Evolutionary conservation across 1,284 basidiomycete genomes (phyloP).

Genomic region (Tylopilus sp.): DNA sequence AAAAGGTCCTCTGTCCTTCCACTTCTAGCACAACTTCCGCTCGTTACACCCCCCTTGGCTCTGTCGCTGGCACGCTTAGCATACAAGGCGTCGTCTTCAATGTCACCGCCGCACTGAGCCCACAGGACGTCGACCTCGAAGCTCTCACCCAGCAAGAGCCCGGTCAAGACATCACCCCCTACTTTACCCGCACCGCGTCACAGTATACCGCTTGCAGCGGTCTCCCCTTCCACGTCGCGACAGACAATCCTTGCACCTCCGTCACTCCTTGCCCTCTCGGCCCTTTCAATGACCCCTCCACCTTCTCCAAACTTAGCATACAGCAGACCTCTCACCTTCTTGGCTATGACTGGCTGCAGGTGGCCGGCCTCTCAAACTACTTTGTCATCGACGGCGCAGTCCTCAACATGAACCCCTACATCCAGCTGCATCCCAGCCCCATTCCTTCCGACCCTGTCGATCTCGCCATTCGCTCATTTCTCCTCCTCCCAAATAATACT

Average conservation of each 20-base stretch:
- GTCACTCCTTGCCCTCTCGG: constrained; percentile 61
- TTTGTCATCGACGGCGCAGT: constrained; percentile 92
- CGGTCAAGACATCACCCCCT: constrained; percentile 86
- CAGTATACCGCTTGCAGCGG: constrained; percentile 64
- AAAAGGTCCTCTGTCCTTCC: constrained; percentile 86
- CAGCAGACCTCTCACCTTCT: constrained; percentile 62
- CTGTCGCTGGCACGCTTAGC: constrained; percentile 62
- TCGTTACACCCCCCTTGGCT: constrained; percentile 66
- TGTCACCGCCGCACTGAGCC: constrained; percentile 53
- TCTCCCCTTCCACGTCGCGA: constrained; percentile 64
- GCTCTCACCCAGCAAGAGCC: constrained; percentile 54
- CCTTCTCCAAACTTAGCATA: constrained; percentile 59
- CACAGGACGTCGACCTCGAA: constrained; percentile 55
- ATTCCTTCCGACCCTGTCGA: constrained; percentile 81
- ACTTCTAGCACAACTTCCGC: constrained; percentile 53
- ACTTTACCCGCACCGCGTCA: constrained; percentile 68
- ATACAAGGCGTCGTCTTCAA: constrained; percentile 80
- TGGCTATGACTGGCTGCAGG: constrained; percentile 88
- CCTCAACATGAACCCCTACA: constrained; percentile 90
- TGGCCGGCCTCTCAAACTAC: constrained; percentile 64
- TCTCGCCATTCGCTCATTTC: constrained; percentile 72
- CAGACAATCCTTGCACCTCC: constrained; percentile 67
- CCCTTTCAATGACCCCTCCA: constrained; percentile 51
- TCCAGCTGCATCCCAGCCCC: constrained; percentile 66
- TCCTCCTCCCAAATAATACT: constrained; percentile 45